Conservation (phyloP, 371 early-diverging fungal genomes). For the Syncephalastrum racemosum region DNA sequence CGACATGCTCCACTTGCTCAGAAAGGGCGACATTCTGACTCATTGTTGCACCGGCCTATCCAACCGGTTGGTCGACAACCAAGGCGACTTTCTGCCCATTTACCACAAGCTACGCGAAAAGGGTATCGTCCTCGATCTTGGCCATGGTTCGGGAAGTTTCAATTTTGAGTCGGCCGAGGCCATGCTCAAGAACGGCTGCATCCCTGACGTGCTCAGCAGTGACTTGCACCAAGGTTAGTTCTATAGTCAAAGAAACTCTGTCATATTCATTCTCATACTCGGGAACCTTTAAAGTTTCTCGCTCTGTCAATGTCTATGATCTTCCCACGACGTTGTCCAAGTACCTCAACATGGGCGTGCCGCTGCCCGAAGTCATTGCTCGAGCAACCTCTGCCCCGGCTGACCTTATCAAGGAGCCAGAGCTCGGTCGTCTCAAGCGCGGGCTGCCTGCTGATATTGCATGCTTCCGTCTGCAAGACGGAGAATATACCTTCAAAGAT, state of each 20-base stretch:
- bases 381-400: slow-evolving; percentile 21
- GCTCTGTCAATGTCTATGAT: slow-evolving; percentile 15
- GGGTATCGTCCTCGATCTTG: slow-evolving; percentile 24
- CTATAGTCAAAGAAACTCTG: not conserved
- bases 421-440: slow-evolving; percentile 18
- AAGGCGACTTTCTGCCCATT: slow-evolving; percentile 10
- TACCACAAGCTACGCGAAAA: slow-evolving; percentile 13
- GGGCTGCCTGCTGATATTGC: slow-evolving; percentile 28
- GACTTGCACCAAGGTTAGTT: slow-evolving; percentile 23
- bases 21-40: slow-evolving; percentile 23
- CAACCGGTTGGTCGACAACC: slow-evolving; percentile 17
- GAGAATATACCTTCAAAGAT: slow-evolving; percentile 16
- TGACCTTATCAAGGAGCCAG: slow-evolving; percentile 9
- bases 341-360: slow-evolving; percentile 19
- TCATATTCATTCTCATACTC: no score
- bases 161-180: slow-evolving; percentile 17
- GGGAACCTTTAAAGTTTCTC: slow-evolving; percentile 9
- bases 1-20: slow-evolving; percentile 20
- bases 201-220: slow-evolving; percentile 22
- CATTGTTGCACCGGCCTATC: slow-evolving; percentile 19
- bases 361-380: slow-evolving; percentile 13
- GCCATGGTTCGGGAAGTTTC: slow-evolving; percentile 28
- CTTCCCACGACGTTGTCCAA: slow-evolving; percentile 23
- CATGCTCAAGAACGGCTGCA: slow-evolving; percentile 6
- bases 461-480: slow-evolving; percentile 18